These are phyloP conservation scores for Heteromeles arbutifolia DNA, from an alignment of 306 rosid species.

Conservation along the genomic window DNA sequence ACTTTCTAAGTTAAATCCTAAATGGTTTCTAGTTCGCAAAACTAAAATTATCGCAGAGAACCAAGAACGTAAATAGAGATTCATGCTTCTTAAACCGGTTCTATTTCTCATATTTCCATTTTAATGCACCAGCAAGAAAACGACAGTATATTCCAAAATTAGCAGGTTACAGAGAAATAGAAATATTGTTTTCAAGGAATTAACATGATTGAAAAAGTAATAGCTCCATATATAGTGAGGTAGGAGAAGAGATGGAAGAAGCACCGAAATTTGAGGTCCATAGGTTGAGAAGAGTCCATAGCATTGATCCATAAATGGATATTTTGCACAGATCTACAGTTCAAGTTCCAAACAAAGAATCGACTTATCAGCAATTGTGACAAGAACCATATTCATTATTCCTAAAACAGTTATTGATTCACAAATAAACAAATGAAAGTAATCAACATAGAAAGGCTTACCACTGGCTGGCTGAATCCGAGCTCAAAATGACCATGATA, in stretches of 20 bases:
- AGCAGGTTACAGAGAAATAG: background rate
- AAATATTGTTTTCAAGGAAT: background rate
- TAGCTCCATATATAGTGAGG: conserved; percentile 8
- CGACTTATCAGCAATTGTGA: background rate
- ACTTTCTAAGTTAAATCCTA: background rate
- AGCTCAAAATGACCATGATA: conserved; percentile 54
- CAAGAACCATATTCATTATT: background rate
- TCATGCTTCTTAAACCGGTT: background rate
- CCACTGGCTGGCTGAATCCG: conserved; percentile 83
- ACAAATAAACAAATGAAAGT: background rate
- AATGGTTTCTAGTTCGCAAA: background rate
- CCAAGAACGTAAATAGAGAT: background rate
- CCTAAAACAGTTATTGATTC: background rate
- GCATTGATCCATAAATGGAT: conserved; percentile 68
- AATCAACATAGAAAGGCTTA: conserved; percentile 17
- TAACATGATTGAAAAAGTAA: background rate
- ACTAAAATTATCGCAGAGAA: background rate
- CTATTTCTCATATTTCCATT: background rate
- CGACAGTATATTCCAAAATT: background rate
- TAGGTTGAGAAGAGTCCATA: conserved; percentile 72
- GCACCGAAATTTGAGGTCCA: conserved; percentile 73
- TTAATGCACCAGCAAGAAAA: background rate
- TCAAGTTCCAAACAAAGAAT: conserved; percentile 13
- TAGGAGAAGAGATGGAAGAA: conserved; percentile 26
- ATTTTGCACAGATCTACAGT: conserved; percentile 61